Evolutionary conservation across 2,329 filamentous ascomycete genomes (phyloP), one percentile per base, ranked within the genome.

Genomic region (Aspergillus novofumigatus): DNA sequence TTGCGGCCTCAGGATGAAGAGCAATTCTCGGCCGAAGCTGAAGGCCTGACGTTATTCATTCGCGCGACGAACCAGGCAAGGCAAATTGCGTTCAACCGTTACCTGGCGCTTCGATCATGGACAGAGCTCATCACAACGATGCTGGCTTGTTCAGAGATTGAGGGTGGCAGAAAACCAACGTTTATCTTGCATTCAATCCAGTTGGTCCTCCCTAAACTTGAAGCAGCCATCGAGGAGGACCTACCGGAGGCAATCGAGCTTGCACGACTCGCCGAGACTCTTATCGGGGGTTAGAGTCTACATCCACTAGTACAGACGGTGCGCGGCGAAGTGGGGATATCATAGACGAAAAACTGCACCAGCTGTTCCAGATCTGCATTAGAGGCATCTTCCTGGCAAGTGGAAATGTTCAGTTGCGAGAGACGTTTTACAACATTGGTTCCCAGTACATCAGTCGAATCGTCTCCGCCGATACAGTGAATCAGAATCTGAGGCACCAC

Each of bases 361-460:
- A 96, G 69, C 83, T 97, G 3, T 97, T 99, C 80, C 90, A 96
- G 61, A 85, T 91, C 42, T 92, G 90, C 60, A 80, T 97, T 14
- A 84, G 87, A 65, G 91, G 91, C 4, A 88, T 96, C 54, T 85
- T 87, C 62, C 86, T 89, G 59, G 87, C 89, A 68, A 83, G 86
- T 1, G 86, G 88, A 4, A 87, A 84, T 53, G 79, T 89, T 17
- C 81, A 86, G 54, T 78, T 99, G 42, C 87, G 94, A 52, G 86
- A 94, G 57, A 83, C 90, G 23, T 93, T 96, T 75, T 99, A 97
- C 73, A 89, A 89, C 67, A 96, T 96, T 65, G 92, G 90, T 76
- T 93, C 92, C 71, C 86, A 90, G 21, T 96, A 96, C 70, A 81
- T 96, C 53, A 85, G 85, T 4, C 87, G 88, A 47, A 87, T 92